Conservation (phyloP, 2,329 filamentous ascomycete genomes). For the Conoideocrella luteorostrata region DNA sequence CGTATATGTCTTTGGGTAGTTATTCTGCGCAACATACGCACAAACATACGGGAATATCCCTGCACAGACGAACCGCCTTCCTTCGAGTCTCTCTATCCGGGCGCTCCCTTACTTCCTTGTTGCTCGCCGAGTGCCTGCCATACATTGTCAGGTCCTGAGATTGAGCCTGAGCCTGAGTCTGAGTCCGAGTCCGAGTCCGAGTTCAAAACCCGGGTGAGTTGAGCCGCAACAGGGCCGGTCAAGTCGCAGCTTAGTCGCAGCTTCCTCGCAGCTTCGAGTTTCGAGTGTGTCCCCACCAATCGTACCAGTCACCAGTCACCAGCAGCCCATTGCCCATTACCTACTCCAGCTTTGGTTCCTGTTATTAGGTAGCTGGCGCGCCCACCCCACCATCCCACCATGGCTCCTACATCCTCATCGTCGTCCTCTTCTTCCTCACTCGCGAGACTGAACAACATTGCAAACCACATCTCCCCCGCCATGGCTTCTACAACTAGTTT, state of each 20-base stretch:
- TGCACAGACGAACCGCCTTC: neutral
- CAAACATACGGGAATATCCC: neutral
- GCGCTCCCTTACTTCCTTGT: neutral
- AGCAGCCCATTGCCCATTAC: conserved; percentile 3
- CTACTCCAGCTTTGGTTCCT: too few relatives aligned
- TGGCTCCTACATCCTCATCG: conserved; percentile 16
- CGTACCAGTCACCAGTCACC: neutral
- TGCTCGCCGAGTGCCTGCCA: too few relatives aligned
- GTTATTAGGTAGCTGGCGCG: too few relatives aligned
- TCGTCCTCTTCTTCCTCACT: conserved; percentile 40
- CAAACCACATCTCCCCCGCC: conserved; percentile 62
- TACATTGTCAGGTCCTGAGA: too few relatives aligned
- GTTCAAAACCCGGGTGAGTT: too few relatives aligned
- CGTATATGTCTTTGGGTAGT: too few relatives aligned
- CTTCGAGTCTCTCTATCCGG: neutral
- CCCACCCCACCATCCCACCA: conserved; percentile 9
- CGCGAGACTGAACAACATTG: conserved; percentile 54
- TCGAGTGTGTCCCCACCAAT: neutral
- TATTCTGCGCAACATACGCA: too few relatives aligned
- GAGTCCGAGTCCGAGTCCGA: too few relatives aligned
- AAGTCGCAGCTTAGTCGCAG: neutral
- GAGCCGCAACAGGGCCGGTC: conserved; percentile 5
- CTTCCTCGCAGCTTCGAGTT: neutral
- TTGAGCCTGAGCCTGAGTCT: too few relatives aligned
- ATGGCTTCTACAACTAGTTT: conserved; percentile 56